These are phyloP conservation scores for Prunella vulgaris DNA, from an alignment of 257 asterid species.

Conservation along the genomic window DNA sequence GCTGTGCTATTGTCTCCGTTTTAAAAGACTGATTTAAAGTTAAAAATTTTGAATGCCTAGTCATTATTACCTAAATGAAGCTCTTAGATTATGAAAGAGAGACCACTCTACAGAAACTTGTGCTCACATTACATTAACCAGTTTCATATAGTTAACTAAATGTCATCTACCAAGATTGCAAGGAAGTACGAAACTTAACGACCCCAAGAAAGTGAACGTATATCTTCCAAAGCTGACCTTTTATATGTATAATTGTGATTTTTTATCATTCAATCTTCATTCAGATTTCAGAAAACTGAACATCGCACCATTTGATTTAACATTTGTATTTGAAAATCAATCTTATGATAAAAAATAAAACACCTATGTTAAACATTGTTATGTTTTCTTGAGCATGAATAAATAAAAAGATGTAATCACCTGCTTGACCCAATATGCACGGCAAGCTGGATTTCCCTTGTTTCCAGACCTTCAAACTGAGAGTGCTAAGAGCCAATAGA, in stretches of 20 bases:
- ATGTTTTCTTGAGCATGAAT: not conserved
- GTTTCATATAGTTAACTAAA: not conserved
- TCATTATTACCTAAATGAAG: not conserved
- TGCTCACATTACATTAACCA: not conserved
- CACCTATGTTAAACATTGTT: not conserved
- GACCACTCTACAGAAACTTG: not conserved
- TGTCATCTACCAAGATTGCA: not conserved
- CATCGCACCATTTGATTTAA: not conserved
- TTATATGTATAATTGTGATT: not conserved
- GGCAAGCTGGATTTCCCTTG: conserved; percentile 95
- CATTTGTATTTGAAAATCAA: not conserved
- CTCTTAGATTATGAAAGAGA: not conserved
- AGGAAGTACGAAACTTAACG: not conserved
- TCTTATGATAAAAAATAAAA: not conserved
- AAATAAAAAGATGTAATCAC: conserved; percentile 30
- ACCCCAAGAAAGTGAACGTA: not conserved
- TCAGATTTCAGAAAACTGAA: conserved; percentile 1
- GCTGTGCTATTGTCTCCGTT: not conserved
- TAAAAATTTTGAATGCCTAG: not conserved
- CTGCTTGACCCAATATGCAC: conserved; percentile 90
- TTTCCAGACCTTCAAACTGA: conserved; percentile 82
- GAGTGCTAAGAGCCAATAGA: conserved; percentile 71
- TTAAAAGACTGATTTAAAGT: not conserved
- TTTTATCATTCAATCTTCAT: not conserved
- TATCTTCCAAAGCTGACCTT: too few species aligned